A percentile compares a stretch with the other conserved stretches of the same genome.
Conservation (phyloP, 2,329 filamentous ascomycete genomes). For the Beauveria sp. region DNA sequence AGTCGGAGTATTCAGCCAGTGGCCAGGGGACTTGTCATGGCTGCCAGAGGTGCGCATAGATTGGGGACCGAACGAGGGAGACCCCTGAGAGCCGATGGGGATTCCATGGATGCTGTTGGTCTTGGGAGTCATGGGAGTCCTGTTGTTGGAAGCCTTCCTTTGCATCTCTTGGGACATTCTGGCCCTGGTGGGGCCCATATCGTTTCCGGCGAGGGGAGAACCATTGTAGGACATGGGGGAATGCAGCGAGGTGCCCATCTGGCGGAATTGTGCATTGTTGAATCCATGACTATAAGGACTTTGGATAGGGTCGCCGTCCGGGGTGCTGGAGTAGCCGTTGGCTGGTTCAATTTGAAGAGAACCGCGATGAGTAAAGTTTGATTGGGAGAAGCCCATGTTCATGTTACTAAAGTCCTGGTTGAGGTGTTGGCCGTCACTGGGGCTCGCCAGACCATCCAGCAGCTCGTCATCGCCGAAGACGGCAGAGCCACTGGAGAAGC, state of each 20-base stretch:
- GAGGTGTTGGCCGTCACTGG: conserved; percentile 44
- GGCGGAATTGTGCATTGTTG: conserved; percentile 66
- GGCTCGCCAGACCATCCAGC: conserved; percentile 60
- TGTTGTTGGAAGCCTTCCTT: conserved; percentile 64
- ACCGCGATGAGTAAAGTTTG: conserved; percentile 50
- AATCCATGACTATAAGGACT: conserved; percentile 80
- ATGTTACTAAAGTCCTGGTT: conserved; percentile 51
- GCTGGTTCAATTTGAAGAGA: conserved; percentile 56
- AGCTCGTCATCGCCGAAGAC: conserved; percentile 85
- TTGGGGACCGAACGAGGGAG: conserved; percentile 65
- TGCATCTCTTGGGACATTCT: conserved; percentile 58
- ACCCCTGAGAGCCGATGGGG: conserved; percentile 60
- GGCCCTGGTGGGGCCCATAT: conserved; percentile 45
- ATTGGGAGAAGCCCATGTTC: conserved; percentile 49
- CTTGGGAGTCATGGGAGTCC: conserved; percentile 80
- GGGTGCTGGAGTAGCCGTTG: conserved; percentile 81
- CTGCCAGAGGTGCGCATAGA: conserved; percentile 64
- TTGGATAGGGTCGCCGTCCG: conserved; percentile 84
- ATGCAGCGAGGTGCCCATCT: conserved; percentile 47
- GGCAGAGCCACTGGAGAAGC: conserved; percentile 70
- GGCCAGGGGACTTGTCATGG: conserved; percentile 74
- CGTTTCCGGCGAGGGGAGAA: conserved; percentile 34
- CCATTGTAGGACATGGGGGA: conserved; percentile 33
- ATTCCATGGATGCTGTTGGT: conserved; percentile 69
- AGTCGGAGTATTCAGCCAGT: conserved; percentile 82